Evolutionary conservation across 140 eudicot genomes (phyloP).

Genomic region (Ambrosia hybrid): DNA sequence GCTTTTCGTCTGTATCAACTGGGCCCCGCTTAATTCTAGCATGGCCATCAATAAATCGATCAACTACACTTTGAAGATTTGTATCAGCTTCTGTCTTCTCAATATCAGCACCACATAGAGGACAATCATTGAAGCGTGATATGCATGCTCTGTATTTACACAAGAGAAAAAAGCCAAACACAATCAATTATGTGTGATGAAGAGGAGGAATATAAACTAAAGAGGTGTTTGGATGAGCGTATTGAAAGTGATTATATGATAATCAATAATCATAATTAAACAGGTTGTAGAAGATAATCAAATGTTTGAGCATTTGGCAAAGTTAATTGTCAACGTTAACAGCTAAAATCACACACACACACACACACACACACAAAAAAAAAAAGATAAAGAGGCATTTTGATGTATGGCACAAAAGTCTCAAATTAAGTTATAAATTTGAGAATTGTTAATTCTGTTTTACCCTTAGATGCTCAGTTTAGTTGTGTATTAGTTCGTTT

Average conservation of each 20-base stretch:
- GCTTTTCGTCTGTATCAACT: constrained; percentile 51
- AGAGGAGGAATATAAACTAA: neutral
- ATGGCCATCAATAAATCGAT: constrained; percentile 95
- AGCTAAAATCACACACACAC: neutral
- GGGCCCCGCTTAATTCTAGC: constrained; percentile 87
- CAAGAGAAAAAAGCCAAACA: constrained; percentile 9
- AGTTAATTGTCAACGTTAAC: neutral
- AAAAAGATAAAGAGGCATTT: neutral
- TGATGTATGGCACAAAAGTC: neutral
- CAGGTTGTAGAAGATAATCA: neutral
- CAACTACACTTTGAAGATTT: constrained; percentile 81
- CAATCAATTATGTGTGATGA: neutral
- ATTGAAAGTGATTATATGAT: constrained; percentile 5
- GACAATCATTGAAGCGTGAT: constrained; percentile 86
- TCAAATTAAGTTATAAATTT: neutral
- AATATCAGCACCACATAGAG: constrained; percentile 95
- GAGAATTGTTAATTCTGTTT: neutral
- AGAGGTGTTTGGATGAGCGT: neutral
- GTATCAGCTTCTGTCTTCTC: constrained; percentile 79
- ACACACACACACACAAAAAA: neutral
- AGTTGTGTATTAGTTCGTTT: neutral
- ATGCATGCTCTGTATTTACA: constrained; percentile 67
- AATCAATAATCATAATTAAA: neutral
- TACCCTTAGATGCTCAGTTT: neutral
- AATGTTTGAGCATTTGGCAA: neutral